Conservation (phyloP, 1,284 basidiomycete genomes). For the Cystobasidium sp. region DNA sequence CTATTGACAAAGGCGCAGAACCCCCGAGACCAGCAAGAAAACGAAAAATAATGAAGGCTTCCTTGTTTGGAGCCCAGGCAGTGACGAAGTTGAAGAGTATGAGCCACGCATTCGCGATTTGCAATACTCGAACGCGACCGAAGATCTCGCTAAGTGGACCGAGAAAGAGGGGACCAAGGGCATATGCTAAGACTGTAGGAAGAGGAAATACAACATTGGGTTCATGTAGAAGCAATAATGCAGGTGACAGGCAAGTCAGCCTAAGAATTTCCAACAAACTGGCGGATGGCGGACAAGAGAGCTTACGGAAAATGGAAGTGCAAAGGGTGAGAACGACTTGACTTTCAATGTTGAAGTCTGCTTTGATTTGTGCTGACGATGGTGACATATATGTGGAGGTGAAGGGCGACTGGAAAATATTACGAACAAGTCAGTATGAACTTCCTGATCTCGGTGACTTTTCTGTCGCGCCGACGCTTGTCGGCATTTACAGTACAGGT, state of each 20-base stretch:
- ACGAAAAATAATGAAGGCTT: conserved; percentile 59
- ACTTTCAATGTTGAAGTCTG: conserved; percentile 12
- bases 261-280: background rate
- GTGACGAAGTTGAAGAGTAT: conserved; percentile 58
- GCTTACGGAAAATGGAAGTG: conserved; percentile 31
- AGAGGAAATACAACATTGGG: background rate
- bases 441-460: conserved; percentile 7
- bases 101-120: conserved; percentile 48
- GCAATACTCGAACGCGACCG: conserved; percentile 53
- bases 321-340: conserved; percentile 18
- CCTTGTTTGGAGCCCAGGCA: conserved; percentile 68
- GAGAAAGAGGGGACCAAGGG: conserved; percentile 62
- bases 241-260: background rate
- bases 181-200: conserved; percentile 51
- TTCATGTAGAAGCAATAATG: background rate
- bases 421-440: background rate
- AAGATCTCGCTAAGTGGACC: conserved; percentile 47
- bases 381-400: conserved; percentile 15
- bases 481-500: too few relatives aligned
- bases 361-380: background rate
- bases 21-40: conserved; percentile 55
- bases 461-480: background rate
- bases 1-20: conserved; percentile 53
- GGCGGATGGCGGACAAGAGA: background rate
- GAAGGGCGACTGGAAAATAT: conserved; percentile 8